Conservation (phyloP, 140 eudicot genomes). For the Ambrosia hybrid region DNA sequence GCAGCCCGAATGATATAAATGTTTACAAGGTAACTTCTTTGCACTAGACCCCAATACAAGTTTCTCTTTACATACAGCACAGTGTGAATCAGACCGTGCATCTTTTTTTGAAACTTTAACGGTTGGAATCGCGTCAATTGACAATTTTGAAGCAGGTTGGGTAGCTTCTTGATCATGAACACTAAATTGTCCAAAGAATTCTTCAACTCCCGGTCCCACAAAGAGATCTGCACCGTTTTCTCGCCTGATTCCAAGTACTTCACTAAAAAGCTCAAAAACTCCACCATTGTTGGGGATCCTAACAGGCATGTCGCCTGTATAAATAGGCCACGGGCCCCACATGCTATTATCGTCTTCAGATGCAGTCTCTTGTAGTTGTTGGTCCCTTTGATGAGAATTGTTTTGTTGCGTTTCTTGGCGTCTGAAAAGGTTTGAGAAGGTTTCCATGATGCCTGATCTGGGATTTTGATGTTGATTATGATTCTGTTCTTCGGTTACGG, state of each 20-base stretch:
- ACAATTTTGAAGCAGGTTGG: constrained; percentile 58
- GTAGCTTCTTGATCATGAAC: constrained; percentile 45
- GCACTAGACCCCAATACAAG: constrained; percentile 61
- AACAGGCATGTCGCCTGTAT: constrained; percentile 70
- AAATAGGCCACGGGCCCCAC: constrained; percentile 72
- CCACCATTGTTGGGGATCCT: constrained; percentile 68
- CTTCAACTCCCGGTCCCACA: constrained; percentile 77
- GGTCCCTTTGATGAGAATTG: constrained; percentile 39
- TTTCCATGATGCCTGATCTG: constrained; percentile 64
- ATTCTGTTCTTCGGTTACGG: constrained; percentile 35
- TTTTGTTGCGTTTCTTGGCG: constrained; percentile 44
- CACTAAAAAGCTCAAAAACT: constrained; percentile 58
- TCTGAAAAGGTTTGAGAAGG: constrained; percentile 60
- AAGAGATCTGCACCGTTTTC: constrained; percentile 70
- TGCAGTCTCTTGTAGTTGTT: constrained; percentile 33
- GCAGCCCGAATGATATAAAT: constrained; percentile 69
- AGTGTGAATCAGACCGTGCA: constrained; percentile 57
- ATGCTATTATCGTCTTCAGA: constrained; percentile 36
- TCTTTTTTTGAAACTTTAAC: constrained; percentile 62
- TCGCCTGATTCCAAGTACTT: constrained; percentile 62
- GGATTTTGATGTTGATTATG: constrained; percentile 24
- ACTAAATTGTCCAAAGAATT: constrained; percentile 52
- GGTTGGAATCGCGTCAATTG: constrained; percentile 53
- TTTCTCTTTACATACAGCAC: constrained; percentile 75
- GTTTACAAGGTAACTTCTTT: constrained; percentile 69